Conservation (phyloP, 768 basidiomycete species). For the Fistulinella prunicolor region DNA sequence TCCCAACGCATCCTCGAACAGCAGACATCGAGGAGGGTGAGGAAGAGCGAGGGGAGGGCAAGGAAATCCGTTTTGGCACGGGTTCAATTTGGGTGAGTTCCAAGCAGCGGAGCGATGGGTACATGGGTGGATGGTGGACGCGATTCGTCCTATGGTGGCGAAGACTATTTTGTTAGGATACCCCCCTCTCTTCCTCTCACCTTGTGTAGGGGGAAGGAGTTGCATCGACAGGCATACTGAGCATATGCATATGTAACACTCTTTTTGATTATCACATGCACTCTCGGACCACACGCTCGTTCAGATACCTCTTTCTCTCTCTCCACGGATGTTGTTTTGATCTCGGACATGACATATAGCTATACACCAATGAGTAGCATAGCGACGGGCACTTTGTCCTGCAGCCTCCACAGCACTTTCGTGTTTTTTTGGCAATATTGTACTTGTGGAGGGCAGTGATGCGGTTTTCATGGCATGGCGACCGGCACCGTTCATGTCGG, state of each 20-base stretch:
- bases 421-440: background rate
- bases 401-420: no score
- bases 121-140: conserved; percentile 79
- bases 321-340: conserved; percentile 23
- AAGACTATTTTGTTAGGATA: conserved; percentile 66
- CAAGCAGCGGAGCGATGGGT: conserved; percentile 57
- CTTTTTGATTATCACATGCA: conserved; percentile 31
- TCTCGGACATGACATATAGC: conserved; percentile 19
- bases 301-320: conserved; percentile 16
- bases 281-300: conserved; percentile 19
- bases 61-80: conserved; percentile 72
- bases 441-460: no score
- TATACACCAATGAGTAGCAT: no score
- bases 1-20: conserved; percentile 34
- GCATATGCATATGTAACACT: conserved; percentile 38
- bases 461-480: background rate
- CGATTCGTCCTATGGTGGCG: conserved; percentile 78
- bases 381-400: no score
- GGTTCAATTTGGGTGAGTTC: conserved; percentile 77
- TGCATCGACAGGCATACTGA: conserved; percentile 22
- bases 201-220: background rate
- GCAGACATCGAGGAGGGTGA: conserved; percentile 71
- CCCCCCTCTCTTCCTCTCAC: conserved; percentile 1
- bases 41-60: conserved; percentile 50
- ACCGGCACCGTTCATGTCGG: background rate